Conservation (phyloP, 2,329 filamentous ascomycete species). For the Teratosphaeria epicoccoides region DNA sequence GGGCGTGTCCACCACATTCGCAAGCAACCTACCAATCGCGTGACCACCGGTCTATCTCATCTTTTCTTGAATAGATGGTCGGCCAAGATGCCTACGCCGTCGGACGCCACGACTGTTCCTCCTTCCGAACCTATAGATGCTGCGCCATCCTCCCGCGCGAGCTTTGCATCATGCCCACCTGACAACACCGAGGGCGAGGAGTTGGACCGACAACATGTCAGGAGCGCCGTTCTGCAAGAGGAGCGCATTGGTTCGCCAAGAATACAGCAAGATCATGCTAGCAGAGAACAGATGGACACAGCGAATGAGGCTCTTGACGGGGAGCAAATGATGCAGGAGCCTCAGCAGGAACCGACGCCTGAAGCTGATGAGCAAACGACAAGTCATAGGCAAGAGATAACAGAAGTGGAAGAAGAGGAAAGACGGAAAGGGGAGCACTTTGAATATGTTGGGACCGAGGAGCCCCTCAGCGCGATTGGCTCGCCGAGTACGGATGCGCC, state of each 20-base stretch:
- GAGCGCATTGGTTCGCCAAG: conserved; percentile 17
- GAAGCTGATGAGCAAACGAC: conserved; percentile 3
- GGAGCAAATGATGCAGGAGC: conserved; percentile 15
- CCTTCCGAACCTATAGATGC: conserved; percentile 11
- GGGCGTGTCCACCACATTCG: not conserved
- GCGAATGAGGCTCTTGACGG: conserved; percentile 2
- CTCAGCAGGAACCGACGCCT: conserved; percentile 8
- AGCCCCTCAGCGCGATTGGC: conserved; percentile 17
- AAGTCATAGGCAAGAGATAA: not conserved
- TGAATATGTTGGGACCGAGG: conserved; percentile 27
- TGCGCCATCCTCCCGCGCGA: conserved; percentile 8
- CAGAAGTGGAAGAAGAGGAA: conserved; percentile 3
- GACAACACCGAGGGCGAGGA: conserved; percentile 15
- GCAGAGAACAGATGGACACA: conserved; percentile 10
- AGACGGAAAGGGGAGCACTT: conserved; percentile 31
- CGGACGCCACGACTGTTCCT: conserved; percentile 5
- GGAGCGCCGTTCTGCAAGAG: conserved; percentile 8
- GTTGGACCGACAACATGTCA: conserved; percentile 12
- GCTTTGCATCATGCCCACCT: conserved; percentile 32
- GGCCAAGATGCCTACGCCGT: conserved; percentile 12
- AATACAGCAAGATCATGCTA: not conserved
- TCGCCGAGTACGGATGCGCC: conserved; percentile 20
- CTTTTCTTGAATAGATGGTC: not conserved
- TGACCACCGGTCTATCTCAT: not conserved
- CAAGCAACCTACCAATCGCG: not conserved